These are phyloP conservation scores for Alternaria sp. DNA, from an alignment of 2,329 filamentous ascomycete genomes.

Conservation along the genomic window DNA sequence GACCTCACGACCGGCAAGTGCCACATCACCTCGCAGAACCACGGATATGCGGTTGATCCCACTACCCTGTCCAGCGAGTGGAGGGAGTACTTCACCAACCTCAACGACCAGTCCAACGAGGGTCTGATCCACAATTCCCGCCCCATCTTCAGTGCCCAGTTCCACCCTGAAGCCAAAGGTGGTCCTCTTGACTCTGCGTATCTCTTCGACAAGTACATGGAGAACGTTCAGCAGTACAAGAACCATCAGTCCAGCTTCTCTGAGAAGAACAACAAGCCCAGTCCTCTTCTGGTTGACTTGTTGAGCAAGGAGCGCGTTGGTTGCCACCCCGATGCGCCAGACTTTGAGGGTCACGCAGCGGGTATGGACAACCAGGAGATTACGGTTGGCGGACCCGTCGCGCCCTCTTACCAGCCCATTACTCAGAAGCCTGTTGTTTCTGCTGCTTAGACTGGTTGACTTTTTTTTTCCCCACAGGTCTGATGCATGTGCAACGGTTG, in stretches of 20 bases:
- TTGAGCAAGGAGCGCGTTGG: constrained; percentile 94
- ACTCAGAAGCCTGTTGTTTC: constrained; percentile 43
- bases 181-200: constrained; percentile 95
- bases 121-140: constrained; percentile 95
- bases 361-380: constrained; percentile 42
- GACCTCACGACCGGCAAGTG: constrained; percentile 95
- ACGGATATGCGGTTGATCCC: constrained; percentile 94
- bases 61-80: constrained; percentile 83
- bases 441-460: constrained; percentile 31
- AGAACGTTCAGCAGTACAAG: constrained; percentile 91
- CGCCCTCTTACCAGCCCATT: constrained; percentile 46
- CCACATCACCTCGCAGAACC: constrained; percentile 98
- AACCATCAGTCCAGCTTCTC: constrained; percentile 75
- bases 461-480: neutral
- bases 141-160: constrained; percentile 98
- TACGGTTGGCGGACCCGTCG: constrained; percentile 40
- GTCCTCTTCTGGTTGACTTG: constrained; percentile 86
- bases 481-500: neutral
- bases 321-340: constrained; percentile 62
- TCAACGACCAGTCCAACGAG: constrained; percentile 98
- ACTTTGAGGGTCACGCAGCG: constrained; percentile 45
- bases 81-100: constrained; percentile 98
- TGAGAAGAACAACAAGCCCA: constrained; percentile 85
- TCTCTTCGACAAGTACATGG: constrained; percentile 94
- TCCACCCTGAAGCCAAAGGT: constrained; percentile 98